phyloP scores from a whole-genome alignment of 345 rosid genomes.

The Salix purpurea region DNA sequence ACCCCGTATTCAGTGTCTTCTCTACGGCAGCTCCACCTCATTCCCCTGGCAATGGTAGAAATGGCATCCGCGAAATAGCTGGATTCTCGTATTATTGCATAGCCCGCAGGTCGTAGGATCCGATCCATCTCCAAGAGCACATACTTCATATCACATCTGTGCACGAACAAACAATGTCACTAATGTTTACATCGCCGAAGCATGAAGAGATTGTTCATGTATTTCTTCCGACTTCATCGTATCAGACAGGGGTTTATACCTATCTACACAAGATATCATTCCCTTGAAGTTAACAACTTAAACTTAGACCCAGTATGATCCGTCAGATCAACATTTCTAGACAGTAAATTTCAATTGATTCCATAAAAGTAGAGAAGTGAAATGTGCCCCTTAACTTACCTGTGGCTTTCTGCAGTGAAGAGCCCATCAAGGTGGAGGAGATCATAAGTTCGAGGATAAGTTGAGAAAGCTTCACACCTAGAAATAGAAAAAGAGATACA shows the following conservation, averaged over 20 bases:
- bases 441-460: conserved; percentile 95
- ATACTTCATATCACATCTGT: conserved; percentile 85
- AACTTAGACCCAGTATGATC: background rate
- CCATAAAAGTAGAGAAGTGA: background rate
- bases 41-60: conserved; percentile 63
- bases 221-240: background rate
- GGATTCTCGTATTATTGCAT: conserved; percentile 73
- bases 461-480: conserved; percentile 98
- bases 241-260: background rate
- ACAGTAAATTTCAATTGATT: background rate
- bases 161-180: background rate
- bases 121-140: conserved; percentile 92
- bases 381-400: conserved; percentile 38
- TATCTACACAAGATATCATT: background rate
- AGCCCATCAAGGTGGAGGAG: conserved; percentile 90
- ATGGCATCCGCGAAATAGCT: conserved; percentile 61
- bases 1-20: conserved; percentile 59
- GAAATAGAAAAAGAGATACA: conserved; percentile 15
- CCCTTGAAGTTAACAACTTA: background rate
- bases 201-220: background rate
- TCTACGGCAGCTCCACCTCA: conserved; percentile 81
- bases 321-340: background rate
- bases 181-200: background rate
- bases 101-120: conserved; percentile 74
- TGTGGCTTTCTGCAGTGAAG: conserved; percentile 82